Conservation (phyloP, 2,329 filamentous ascomycete genomes). For the Byssothecium circinans region DNA sequence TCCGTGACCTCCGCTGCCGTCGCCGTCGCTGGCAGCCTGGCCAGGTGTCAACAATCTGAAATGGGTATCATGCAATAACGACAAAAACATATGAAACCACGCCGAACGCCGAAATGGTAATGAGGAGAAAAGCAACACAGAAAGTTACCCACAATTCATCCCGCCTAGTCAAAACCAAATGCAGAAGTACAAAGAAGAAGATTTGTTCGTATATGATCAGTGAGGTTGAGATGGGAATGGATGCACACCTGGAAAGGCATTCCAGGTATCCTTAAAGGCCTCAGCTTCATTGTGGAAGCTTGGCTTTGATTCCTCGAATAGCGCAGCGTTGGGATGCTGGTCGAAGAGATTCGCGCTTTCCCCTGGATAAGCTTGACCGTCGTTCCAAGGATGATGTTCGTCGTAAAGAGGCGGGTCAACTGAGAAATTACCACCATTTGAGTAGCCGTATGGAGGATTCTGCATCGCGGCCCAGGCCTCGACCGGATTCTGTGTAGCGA, state of each 20-base stretch:
- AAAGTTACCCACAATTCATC: not conserved
- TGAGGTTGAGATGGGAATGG: not conserved
- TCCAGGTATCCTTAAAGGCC: not conserved
- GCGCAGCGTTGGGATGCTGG: constrained; percentile 6
- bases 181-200: too few species aligned
- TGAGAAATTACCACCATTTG: too few species aligned
- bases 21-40: not conserved
- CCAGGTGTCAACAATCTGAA: not conserved
- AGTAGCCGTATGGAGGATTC: not conserved
- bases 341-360: constrained; percentile 7
- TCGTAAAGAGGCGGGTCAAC: not conserved
- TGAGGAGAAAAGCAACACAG: not conserved
- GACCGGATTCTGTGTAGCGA: not conserved
- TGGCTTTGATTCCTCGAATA: not conserved
- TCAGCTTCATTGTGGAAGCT: not conserved
- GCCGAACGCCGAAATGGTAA: too few species aligned
- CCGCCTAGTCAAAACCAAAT: too few species aligned
- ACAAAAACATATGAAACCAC: not conserved
- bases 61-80: not conserved
- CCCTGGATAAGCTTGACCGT: not conserved
- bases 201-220: not conserved
- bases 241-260: not conserved
- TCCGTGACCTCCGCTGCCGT: not conserved
- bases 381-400: not conserved
- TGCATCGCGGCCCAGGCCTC: not conserved